Conservation (phyloP, 352 stramenopile genomes). For the Phytophthora constricta region DNA sequence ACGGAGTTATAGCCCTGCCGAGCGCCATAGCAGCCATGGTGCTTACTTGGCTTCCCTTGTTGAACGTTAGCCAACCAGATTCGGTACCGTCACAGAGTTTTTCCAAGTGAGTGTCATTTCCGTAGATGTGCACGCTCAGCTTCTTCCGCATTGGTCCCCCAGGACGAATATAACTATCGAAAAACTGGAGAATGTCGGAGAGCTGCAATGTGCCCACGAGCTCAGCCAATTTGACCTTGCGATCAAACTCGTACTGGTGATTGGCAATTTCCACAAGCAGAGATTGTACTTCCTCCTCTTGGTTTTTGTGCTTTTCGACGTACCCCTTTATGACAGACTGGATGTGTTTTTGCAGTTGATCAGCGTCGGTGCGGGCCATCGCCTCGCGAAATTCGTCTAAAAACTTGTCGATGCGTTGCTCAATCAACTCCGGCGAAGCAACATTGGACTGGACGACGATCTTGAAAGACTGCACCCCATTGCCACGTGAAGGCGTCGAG, state of each 20-base stretch:
- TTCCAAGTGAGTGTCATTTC: constrained; percentile 41
- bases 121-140: constrained; percentile 68
- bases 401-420: constrained; percentile 78
- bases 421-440: constrained; percentile 62
- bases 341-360: constrained; percentile 59
- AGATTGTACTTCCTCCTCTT: constrained; percentile 62
- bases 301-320: constrained; percentile 75
- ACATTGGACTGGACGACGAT: constrained; percentile 84
- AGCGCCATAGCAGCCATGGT: constrained; percentile 25
- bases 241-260: constrained; percentile 78
- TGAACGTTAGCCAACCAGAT: constrained; percentile 31
- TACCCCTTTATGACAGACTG: constrained; percentile 69
- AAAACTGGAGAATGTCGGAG: constrained; percentile 70
- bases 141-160: constrained; percentile 43
- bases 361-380: constrained; percentile 35
- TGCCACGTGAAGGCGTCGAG: constrained; percentile 48
- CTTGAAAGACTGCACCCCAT: constrained; percentile 68
- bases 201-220: constrained; percentile 52
- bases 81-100: constrained; percentile 21
- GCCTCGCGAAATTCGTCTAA: constrained; percentile 43
- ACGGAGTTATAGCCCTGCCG: not conserved
- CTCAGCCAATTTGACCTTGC: constrained; percentile 43
- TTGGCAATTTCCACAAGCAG: constrained; percentile 71
- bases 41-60: constrained; percentile 9
- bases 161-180: constrained; percentile 58